Base-by-base conservation (phyloP, 805 yeast species). In the Starmerella roubikii region DNA sequence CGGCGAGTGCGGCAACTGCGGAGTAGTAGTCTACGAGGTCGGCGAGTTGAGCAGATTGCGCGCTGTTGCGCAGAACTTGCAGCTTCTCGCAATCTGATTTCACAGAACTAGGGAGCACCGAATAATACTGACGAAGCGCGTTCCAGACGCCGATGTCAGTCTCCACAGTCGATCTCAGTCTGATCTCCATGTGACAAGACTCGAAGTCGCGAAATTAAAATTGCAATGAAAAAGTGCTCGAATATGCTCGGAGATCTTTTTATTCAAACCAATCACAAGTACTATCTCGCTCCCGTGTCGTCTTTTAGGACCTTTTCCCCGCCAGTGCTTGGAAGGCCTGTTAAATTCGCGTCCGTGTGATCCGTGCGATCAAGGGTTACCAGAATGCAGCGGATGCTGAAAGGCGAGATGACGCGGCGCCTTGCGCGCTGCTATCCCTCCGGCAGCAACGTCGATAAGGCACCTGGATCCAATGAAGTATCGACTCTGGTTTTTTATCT, bases 401-500 rank as follows among this genome's bases (percentile, higher is more conserved):
- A 33, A 15, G 50, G 50, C 17, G 49, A 40, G 28, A 21, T 44
- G 34, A 38, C 86, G 59, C 76, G 82, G 54, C 67, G 86, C 53
- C 81, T 91, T 28, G 70, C 79, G 37, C 94, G 83, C 58, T 91
- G 97, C 64, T 88, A 88, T 57, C 97, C 94, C 5, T 72, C 91
- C 2, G 95, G 96, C 2, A 69, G 84, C 44, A 78, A 76, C 7
- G 69, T 71, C 5, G 97, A 86, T 54, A 86, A 86, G 62, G 78
- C 79, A 52, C 94, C 98, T 13, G 86, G 88, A 57, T 75, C 93
- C 2, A 83, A 93, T 17, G 97, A 91, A 57, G 68, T 93, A 34
- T 78, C 93, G 42, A 84, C 85, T 55, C 66, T 88, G 49, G 62
- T 88, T 24, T 88, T 80, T 64, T 88, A 88, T 57, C 94, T 94